Percentiles rank a stretch among this genome's conserved stretches.
Evolutionary conservation across 306 rosid genomes (phyloP).

Genomic region (Luffa acutangula): DNA sequence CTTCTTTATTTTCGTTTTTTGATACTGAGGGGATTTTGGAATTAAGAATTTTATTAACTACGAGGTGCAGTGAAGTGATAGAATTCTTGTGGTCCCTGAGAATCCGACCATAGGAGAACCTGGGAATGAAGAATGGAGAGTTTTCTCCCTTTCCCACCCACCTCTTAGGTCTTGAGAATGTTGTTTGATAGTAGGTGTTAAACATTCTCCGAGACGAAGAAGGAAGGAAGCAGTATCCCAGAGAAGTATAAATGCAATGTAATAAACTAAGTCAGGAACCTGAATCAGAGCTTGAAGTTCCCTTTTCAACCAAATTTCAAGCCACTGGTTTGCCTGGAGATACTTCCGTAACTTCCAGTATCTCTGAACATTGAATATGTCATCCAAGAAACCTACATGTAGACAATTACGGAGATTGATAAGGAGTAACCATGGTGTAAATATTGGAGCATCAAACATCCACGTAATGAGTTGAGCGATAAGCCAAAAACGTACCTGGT

Average conservation of each 20-base stretch:
- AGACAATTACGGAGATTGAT: slow-evolving; percentile 4
- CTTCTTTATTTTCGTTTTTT: not conserved
- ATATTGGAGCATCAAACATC: not conserved
- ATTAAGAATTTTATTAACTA: not conserved
- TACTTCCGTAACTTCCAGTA: slow-evolving; percentile 58
- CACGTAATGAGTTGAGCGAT: slow-evolving; percentile 8
- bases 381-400: slow-evolving; percentile 48
- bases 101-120: not conserved
- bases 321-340: slow-evolving; percentile 65
- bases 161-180: not conserved
- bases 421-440: slow-evolving; percentile 5
- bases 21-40: not conserved
- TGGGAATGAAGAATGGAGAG: not conserved
- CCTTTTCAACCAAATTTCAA: slow-evolving; percentile 67
- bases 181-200: not conserved
- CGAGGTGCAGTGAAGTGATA: not conserved
- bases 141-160: not conserved
- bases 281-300: slow-evolving; percentile 80
- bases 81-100: not conserved
- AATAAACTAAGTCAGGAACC: slow-evolving; percentile 23
- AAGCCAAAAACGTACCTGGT: slow-evolving; percentile 41
- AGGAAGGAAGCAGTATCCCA: not conserved
- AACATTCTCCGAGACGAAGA: not conserved
- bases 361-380: slow-evolving; percentile 39
- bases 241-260: not conserved